A percentile compares a stretch with the other conserved stretches of the same genome.
phyloP scores from a whole-genome alignment of 23 red algal genomes.

The Chondrus crispus region DNA sequence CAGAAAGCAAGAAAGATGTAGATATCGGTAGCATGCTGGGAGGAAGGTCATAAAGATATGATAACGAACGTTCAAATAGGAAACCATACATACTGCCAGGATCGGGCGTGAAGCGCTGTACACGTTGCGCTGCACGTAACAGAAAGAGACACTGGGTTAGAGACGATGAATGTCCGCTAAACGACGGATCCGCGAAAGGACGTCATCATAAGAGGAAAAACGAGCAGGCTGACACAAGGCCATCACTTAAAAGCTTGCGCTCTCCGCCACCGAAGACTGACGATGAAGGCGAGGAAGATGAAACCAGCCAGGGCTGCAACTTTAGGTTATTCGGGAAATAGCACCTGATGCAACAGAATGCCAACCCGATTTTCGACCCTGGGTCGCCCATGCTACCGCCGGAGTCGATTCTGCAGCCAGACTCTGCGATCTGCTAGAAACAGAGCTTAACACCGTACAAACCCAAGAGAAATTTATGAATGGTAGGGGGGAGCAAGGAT shows the following conservation, averaged over 20 bases:
- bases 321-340: background rate
- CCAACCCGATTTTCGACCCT: background rate
- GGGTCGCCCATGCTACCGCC: background rate
- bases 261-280: background rate
- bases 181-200: background rate
- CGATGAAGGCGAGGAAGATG: background rate
- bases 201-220: background rate
- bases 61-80: too few species aligned
- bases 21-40: too few species aligned
- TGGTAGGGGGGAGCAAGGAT: too few species aligned
- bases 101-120: background rate
- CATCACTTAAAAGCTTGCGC: background rate
- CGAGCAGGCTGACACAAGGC: background rate
- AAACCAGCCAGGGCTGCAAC: background rate
- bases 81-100: too few species aligned
- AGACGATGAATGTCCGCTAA: background rate
- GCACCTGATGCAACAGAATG: background rate
- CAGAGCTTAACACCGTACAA: background rate
- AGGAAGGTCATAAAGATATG: background rate
- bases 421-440: constrained; percentile 6
- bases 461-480: too few species aligned
- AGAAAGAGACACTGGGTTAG: background rate
- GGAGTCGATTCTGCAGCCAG: background rate
- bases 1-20: too few species aligned
- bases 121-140: background rate